These are phyloP conservation scores for Flaveria sonorensis DNA, from an alignment of 129 eudicot genomes.

Conservation along the genomic window DNA sequence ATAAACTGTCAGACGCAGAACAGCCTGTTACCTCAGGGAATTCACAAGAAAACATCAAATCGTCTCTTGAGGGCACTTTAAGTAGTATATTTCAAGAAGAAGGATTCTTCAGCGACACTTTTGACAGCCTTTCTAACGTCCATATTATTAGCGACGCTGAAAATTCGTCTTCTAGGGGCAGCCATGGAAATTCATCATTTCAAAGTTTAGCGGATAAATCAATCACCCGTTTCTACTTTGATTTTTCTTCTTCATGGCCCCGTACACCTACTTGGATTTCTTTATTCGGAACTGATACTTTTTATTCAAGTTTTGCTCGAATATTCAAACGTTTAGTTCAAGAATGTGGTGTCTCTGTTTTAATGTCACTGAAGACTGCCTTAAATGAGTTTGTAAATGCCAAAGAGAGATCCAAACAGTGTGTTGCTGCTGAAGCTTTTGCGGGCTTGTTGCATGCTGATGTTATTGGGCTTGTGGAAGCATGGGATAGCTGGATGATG, in stretches of 20 bases:
- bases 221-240: conserved; percentile 92
- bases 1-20: conserved; percentile 51
- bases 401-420: conserved; percentile 87
- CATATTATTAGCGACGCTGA: conserved; percentile 79
- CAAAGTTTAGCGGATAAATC: conserved; percentile 98
- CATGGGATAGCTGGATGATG: conserved; percentile 92
- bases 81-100: conserved; percentile 77
- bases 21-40: conserved; percentile 32
- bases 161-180: conserved; percentile 60
- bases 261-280: conserved; percentile 98
- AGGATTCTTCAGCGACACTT: conserved; percentile 79
- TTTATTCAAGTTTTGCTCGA: conserved; percentile 90
- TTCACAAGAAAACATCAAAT: conserved; percentile 45
- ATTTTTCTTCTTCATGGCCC: conserved; percentile 97
- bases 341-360: conserved; percentile 88
- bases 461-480: conserved; percentile 73
- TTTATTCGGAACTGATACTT: conserved; percentile 82
- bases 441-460: conserved; percentile 96
- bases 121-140: conserved; percentile 86
- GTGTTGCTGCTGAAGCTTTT: conserved; percentile 98
- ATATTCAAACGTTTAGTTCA: conserved; percentile 87
- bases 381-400: conserved; percentile 73
- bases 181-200: conserved; percentile 73
- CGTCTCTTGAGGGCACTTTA: conserved; percentile 82
- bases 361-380: conserved; percentile 60